These are phyloP conservation scores for Blastocystis sp. DNA, from an alignment of 352 stramenopile species.

Conservation along the genomic window DNA sequence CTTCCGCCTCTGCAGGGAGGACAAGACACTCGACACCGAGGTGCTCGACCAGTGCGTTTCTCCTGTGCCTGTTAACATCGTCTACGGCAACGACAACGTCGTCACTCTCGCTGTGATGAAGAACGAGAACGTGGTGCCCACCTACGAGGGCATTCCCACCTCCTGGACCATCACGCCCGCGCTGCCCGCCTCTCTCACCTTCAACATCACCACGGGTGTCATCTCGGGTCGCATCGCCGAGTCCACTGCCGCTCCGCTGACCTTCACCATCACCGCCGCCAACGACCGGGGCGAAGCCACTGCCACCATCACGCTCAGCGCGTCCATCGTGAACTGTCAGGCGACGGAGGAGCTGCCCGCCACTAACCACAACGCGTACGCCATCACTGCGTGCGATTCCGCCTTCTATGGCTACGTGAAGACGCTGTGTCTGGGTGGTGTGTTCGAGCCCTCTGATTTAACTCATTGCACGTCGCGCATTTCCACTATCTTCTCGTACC, in stretches of 20 bases:
- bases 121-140: constrained; percentile 6
- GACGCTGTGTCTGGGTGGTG: too few relatives aligned
- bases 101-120: constrained; percentile 5
- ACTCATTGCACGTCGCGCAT: not conserved
- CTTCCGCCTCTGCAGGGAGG: constrained; percentile 13
- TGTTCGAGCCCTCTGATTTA: not conserved
- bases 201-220: too few relatives aligned
- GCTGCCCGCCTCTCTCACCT: not conserved
- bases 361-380: too few relatives aligned
- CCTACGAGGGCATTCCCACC: not conserved
- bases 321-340: too few relatives aligned
- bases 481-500: constrained; percentile 7
- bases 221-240: too few relatives aligned
- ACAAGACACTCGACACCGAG: not conserved
- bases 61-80: not conserved
- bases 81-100: constrained; percentile 19
- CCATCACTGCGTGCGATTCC: too few relatives aligned
- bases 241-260: too few relatives aligned
- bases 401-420: too few relatives aligned
- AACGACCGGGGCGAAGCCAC: too few relatives aligned
- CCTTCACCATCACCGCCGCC: too few relatives aligned
- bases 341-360: too few relatives aligned
- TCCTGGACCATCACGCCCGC: constrained; percentile 7
- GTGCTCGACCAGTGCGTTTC: not conserved
- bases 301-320: too few relatives aligned